Evolutionary conservation across 768 basidiomycete species (phyloP), one percentile per base, ranked within the genome.

Genomic region (Dioszegia aurantiaca): DNA sequence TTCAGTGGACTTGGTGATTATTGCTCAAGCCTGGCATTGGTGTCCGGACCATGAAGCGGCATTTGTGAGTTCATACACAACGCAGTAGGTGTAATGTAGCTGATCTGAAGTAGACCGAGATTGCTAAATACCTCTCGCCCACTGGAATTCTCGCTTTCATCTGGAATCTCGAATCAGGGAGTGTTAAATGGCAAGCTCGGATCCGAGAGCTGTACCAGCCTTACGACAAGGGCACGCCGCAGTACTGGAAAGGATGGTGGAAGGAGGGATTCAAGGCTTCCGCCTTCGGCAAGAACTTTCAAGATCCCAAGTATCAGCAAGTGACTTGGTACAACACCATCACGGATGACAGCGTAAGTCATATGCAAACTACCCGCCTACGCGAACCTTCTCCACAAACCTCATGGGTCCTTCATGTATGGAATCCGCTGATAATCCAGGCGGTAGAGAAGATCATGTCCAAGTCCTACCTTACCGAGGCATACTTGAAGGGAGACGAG

Each of bases 11-110:
- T 57, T 40, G 4, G 55, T 67, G 21, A 42, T 64, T 42, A 63
- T 54, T 53, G 67, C 59, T 46, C 72, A 93, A 86, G 93, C 93
- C 16, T 95, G 86, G 75, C 93, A 97, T 78, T 97, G 93, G 93
- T 69, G 70, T 65, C 87, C 86, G 10, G 83, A 92, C 72, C 87
- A 85, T 70, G 82, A 84, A 44, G 80, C 79, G 52, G 90, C 92
- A 0, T 81, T 83, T 19, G 78, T 78, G 64, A 63, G 76, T 73
- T n/a, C 21, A 10, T 2, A 3, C 39, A 11, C 5, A 39, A 11
- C 12, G 21, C 16, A 14, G 17, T n/a, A 23, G 28, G 21, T 43
- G 42, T 44, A 9, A 3, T n/a, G 21, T 24, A 14, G 33, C 33
- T 33, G 33, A 33, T 14, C 14, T 14, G 33, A 33, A 14, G 14